These are phyloP conservation scores for Infundibulicybe gibba DNA, from an alignment of 768 basidiomycete species.

Conservation along the genomic window DNA sequence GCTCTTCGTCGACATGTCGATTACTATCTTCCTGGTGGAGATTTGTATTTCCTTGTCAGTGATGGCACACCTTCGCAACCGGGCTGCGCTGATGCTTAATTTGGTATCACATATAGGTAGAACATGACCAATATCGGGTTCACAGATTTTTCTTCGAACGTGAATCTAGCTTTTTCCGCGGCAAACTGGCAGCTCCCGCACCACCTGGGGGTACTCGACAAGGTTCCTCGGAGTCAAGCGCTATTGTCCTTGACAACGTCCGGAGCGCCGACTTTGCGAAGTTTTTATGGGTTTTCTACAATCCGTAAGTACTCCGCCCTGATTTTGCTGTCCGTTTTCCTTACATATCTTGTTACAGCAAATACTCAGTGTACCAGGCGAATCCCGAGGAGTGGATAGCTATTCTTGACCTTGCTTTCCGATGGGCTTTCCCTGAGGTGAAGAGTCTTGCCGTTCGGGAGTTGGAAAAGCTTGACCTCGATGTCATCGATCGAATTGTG, in stretches of 20 bases:
- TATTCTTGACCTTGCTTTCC: slow-evolving; percentile 53
- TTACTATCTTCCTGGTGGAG: slow-evolving; percentile 51
- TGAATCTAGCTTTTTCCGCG: slow-evolving; percentile 45
- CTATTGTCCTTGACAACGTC: slow-evolving; percentile 41
- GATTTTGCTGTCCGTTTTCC: not conserved
- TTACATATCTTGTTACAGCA: slow-evolving; percentile 27
- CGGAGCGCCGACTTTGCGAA: slow-evolving; percentile 34
- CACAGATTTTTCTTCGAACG: slow-evolving; percentile 53
- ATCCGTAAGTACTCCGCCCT: slow-evolving; percentile 32
- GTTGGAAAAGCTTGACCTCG: slow-evolving; percentile 5
- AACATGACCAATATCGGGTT: slow-evolving; percentile 47
- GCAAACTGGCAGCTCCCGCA: slow-evolving; percentile 26
- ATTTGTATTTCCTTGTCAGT: slow-evolving; percentile 49
- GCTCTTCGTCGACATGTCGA: slow-evolving; percentile 26
- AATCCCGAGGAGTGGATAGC: slow-evolving; percentile 49
- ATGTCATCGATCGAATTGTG: slow-evolving; percentile 34
- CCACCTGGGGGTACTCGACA: slow-evolving; percentile 24
- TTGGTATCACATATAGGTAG: slow-evolving; percentile 32
- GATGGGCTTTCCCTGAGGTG: slow-evolving; percentile 56
- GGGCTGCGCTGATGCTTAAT: no score
- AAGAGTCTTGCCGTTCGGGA: slow-evolving; percentile 50
- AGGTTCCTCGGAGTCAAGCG: slow-evolving; percentile 34
- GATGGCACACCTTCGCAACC: not conserved
- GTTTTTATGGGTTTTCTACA: slow-evolving; percentile 57
- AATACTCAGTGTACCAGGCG: slow-evolving; percentile 54